These are phyloP conservation scores for Sarcodon aspratus DNA, from an alignment of 768 basidiomycete species.

Conservation along the genomic window DNA sequence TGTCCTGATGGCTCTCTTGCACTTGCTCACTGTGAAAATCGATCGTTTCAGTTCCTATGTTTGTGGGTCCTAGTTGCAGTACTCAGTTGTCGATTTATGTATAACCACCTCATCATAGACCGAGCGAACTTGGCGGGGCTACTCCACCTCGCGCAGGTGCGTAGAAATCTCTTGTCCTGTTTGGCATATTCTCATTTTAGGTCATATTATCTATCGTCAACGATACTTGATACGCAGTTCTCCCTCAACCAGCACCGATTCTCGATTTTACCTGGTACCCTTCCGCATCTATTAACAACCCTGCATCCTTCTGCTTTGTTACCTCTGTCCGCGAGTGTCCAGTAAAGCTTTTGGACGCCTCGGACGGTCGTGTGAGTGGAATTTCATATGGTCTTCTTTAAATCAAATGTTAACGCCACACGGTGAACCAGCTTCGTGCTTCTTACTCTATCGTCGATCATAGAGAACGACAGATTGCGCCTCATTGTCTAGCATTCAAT, in stretches of 20 bases:
- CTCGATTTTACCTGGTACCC: conserved; percentile 85
- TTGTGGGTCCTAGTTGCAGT: conserved; percentile 25
- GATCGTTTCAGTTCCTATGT: conserved; percentile 44
- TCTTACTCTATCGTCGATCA: conserved; percentile 92
- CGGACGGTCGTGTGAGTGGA: conserved; percentile 53
- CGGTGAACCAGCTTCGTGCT: conserved; percentile 57
- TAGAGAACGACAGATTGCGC: conserved; percentile 82
- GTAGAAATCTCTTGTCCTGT: neutral
- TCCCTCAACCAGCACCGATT: conserved; percentile 56
- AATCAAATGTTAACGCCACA: neutral
- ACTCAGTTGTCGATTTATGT: conserved; percentile 2
- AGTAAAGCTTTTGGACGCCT: conserved; percentile 74
- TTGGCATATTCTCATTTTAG: neutral
- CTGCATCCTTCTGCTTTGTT: conserved; percentile 71
- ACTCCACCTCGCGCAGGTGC: too few species aligned
- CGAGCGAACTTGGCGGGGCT: neutral
- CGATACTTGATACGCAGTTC: neutral
- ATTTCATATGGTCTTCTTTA: neutral
- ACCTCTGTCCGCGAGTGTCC: conserved; percentile 80
- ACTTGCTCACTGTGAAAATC: conserved; percentile 63
- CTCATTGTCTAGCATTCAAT: conserved; percentile 77
- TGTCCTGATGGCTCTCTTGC: conserved; percentile 63
- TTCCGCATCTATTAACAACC: conserved; percentile 42
- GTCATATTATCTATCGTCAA: neutral
- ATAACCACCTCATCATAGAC: neutral